Conservation (phyloP, 2,329 filamentous ascomycete species). For the Sclerotiophoma versabilis region DNA sequence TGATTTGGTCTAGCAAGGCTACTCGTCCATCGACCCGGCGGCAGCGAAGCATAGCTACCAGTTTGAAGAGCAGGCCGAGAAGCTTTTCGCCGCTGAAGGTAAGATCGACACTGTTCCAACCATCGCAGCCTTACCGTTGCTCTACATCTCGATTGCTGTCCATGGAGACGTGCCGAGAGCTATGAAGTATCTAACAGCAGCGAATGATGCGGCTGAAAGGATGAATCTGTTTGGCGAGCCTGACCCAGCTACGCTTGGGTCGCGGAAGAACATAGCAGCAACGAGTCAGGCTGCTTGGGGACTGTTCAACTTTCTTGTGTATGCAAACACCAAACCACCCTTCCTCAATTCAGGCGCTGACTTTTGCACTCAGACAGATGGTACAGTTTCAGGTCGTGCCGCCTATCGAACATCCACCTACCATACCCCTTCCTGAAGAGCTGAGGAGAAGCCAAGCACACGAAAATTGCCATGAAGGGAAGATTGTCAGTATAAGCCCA, state of each 20-base stretch:
- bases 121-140: conserved; percentile 14
- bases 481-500: background rate
- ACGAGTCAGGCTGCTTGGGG: conserved; percentile 20
- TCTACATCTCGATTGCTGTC: conserved; percentile 13
- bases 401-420: conserved; percentile 16
- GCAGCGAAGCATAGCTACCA: conserved; percentile 10
- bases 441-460: background rate
- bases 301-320: conserved; percentile 22
- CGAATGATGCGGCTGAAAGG: conserved; percentile 9
- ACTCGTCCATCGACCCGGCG: conserved; percentile 10
- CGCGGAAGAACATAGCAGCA: conserved; percentile 9
- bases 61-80: conserved; percentile 20
- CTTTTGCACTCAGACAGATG: conserved; percentile 15
- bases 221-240: conserved; percentile 17
- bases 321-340: background rate
- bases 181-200: conserved; percentile 10
- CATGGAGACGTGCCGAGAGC: conserved; percentile 19
- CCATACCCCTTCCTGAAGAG: conserved; percentile 12
- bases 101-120: conserved; percentile 5
- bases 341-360: conserved; percentile 4
- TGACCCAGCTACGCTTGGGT: conserved; percentile 5
- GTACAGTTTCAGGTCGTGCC: conserved; percentile 14
- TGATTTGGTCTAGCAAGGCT: conserved; percentile 10
- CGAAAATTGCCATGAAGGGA: background rate
- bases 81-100: conserved; percentile 13